Conservation (phyloP, 2,329 filamentous ascomycete genomes). For the Neofusicoccum umdonicola region DNA sequence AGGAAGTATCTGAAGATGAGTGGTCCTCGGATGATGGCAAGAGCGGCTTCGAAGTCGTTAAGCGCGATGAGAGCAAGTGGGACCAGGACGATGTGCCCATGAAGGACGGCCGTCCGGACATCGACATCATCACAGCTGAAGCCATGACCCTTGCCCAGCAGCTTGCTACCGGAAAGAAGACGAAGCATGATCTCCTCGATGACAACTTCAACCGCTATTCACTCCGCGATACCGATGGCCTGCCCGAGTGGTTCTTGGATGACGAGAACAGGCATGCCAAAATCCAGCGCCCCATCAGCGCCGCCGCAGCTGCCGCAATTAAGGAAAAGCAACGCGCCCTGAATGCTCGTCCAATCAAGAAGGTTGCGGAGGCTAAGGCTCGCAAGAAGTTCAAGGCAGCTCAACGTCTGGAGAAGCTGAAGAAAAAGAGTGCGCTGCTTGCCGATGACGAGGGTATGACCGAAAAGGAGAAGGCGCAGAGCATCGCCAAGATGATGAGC, state of each 20-base stretch:
- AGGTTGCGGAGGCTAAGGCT: slow-evolving; percentile 93
- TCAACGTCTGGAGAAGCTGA: slow-evolving; percentile 85
- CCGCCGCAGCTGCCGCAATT: slow-evolving; percentile 85
- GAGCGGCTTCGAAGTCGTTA: slow-evolving; percentile 62
- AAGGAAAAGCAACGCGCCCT: slow-evolving; percentile 90
- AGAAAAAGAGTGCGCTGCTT: slow-evolving; percentile 92
- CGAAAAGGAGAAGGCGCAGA: slow-evolving; percentile 91
- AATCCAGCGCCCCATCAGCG: slow-evolving; percentile 82
- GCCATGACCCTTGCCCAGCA: slow-evolving; percentile 96
- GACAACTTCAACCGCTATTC: slow-evolving; percentile 92
- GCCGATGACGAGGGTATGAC: slow-evolving; percentile 88
- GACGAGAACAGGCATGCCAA: slow-evolving; percentile 85
- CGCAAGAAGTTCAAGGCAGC: slow-evolving; percentile 96
- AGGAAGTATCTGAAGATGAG: slow-evolving; percentile 28
- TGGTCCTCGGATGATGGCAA: slow-evolving; percentile 32
- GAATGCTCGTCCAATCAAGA: slow-evolving; percentile 97
- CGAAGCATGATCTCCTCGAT: slow-evolving; percentile 75
- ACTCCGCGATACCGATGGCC: slow-evolving; percentile 84
- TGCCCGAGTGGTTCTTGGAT: slow-evolving; percentile 97
- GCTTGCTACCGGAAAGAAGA: slow-evolving; percentile 82
- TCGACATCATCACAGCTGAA: slow-evolving; percentile 98
- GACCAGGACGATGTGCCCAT: slow-evolving; percentile 63
- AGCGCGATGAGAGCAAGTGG: slow-evolving; percentile 59
- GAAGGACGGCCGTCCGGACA: slow-evolving; percentile 69
- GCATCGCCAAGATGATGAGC: slow-evolving; percentile 76